A percentile compares a stretch with the other conserved stretches of the same genome.
Conservation (phyloP, 2,329 filamentous ascomycete genomes). For the Nothomitra cinnamomea region DNA sequence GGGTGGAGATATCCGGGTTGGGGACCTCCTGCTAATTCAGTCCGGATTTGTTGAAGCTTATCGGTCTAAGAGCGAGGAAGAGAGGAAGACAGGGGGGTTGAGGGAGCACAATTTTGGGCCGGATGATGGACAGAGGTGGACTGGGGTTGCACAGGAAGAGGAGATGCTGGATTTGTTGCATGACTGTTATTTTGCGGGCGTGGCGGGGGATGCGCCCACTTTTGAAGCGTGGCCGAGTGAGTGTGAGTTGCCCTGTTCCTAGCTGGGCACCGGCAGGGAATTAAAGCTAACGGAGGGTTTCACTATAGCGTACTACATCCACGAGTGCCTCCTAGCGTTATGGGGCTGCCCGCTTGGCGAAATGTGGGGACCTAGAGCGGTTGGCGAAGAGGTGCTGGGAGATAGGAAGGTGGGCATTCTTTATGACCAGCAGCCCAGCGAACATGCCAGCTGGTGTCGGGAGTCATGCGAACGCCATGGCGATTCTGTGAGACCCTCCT, state of each 20-base stretch:
- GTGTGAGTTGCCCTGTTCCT: slow-evolving; percentile 8
- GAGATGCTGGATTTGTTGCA: slow-evolving; percentile 48
- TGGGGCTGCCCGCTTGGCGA: slow-evolving; percentile 40
- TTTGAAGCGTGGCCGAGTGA: slow-evolving; percentile 48
- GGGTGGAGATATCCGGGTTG: slow-evolving; percentile 37
- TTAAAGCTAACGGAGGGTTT: slow-evolving; percentile 15
- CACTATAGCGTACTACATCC: slow-evolving; percentile 23
- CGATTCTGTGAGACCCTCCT: slow-evolving; percentile 13
- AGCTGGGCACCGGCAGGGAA: slow-evolving; percentile 16
- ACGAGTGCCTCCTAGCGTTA: slow-evolving; percentile 31
- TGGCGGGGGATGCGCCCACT: slow-evolving; percentile 42
- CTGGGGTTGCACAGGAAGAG: slow-evolving; percentile 34
- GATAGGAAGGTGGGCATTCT: slow-evolving; percentile 38
- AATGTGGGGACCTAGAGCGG: slow-evolving; percentile 36
- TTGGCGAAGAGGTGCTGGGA: slow-evolving; percentile 35
- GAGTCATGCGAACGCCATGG: not conserved
- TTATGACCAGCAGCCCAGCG: slow-evolving; percentile 42
- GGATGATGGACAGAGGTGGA: slow-evolving; percentile 18
- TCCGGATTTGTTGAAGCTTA: slow-evolving; percentile 45
- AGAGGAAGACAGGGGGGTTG: slow-evolving; percentile 21
- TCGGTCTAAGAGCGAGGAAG: slow-evolving; percentile 22
- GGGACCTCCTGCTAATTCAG: slow-evolving; percentile 49
- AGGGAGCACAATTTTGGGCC: slow-evolving; percentile 17
- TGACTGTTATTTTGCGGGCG: slow-evolving; percentile 49
- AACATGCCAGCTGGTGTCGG: slow-evolving; percentile 25